These are phyloP conservation scores for Penicillium sp. DNA, from an alignment of 2,329 filamentous ascomycete genomes.

Conservation along the genomic window DNA sequence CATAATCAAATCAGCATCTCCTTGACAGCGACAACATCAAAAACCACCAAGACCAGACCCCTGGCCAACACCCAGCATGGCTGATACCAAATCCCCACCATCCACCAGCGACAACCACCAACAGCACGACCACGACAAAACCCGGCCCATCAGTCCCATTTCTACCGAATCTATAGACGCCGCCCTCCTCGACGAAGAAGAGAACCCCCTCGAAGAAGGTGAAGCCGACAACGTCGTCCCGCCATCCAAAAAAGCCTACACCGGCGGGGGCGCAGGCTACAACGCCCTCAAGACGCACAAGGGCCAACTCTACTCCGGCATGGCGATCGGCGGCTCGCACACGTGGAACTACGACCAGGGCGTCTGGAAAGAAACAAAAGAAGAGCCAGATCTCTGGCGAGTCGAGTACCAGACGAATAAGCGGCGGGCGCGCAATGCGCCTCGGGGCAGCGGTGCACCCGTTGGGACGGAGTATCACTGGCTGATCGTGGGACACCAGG, in stretches of 20 bases:
- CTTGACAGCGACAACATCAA: too few species aligned
- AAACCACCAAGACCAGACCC: too few species aligned
- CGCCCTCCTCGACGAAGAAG: slow-evolving; percentile 20
- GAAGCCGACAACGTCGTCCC: slow-evolving; percentile 7
- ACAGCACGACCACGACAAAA: not conserved
- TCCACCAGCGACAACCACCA: not conserved
- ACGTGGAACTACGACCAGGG: slow-evolving; percentile 40
- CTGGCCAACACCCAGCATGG: not conserved
- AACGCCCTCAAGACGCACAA: slow-evolving; percentile 34
- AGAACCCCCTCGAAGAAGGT: slow-evolving; percentile 20
- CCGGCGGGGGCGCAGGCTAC: slow-evolving; percentile 24
- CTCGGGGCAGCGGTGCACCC: slow-evolving; percentile 34
- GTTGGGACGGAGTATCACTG: slow-evolving; percentile 38
- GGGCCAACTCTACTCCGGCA: slow-evolving; percentile 38
- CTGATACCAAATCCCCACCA: not conserved
- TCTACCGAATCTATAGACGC: slow-evolving; percentile 6
- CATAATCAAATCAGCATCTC: not conserved
- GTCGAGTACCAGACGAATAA: slow-evolving; percentile 36
- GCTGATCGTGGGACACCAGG: slow-evolving; percentile 37
- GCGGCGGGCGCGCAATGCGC: slow-evolving; percentile 31
- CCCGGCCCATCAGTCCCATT: not conserved
- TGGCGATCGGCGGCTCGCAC: slow-evolving; percentile 38
- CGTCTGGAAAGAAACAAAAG: slow-evolving; percentile 37
- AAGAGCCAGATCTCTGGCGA: slow-evolving; percentile 37
- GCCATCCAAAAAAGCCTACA: slow-evolving; percentile 2